Evolutionary conservation across 2,329 filamentous ascomycete genomes (phyloP).

Genomic region (Bipolaris gigantea): DNA sequence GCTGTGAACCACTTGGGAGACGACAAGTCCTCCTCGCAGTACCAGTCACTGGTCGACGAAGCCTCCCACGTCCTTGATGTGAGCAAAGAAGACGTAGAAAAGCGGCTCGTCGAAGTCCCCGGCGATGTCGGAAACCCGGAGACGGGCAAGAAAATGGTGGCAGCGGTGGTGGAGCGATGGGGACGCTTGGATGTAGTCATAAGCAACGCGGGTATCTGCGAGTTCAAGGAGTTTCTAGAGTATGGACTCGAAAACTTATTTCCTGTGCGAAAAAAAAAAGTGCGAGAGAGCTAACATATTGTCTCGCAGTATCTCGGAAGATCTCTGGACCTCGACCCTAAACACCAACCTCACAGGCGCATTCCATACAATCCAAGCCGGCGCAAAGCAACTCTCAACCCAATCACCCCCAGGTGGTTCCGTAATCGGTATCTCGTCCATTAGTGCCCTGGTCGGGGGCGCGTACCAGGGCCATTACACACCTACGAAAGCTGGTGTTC

Average conservation of each 20-base stretch:
- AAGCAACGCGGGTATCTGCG: conserved; percentile 85
- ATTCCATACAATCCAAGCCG: conserved; percentile 86
- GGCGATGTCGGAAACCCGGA: conserved; percentile 78
- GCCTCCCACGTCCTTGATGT: conserved; percentile 24
- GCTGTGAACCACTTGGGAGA: conserved; percentile 77
- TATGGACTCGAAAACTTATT: conserved; percentile 38
- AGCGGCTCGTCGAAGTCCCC: conserved; percentile 63
- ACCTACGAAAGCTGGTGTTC: conserved; percentile 78
- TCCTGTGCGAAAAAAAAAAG: neutral
- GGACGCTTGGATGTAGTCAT: conserved; percentile 69
- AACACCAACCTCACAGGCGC: conserved; percentile 82
- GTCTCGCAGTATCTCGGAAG: conserved; percentile 59
- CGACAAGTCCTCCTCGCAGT: conserved; percentile 52
- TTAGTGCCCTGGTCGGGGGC: conserved; percentile 76
- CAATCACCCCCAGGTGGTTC: conserved; percentile 67
- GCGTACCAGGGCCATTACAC: conserved; percentile 83
- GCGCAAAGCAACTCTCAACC: conserved; percentile 77
- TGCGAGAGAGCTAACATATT: neutral
- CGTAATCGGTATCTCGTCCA: conserved; percentile 76
- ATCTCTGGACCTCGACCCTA: conserved; percentile 72
- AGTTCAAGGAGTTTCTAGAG: conserved; percentile 84
- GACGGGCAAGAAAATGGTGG: conserved; percentile 70
- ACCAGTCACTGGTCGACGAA: conserved; percentile 53
- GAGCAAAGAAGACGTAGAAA: conserved; percentile 37
- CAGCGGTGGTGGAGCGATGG: conserved; percentile 64